These are phyloP conservation scores for Tricladium varicosporioides DNA, from an alignment of 2,329 filamentous ascomycete species.

Conservation along the genomic window DNA sequence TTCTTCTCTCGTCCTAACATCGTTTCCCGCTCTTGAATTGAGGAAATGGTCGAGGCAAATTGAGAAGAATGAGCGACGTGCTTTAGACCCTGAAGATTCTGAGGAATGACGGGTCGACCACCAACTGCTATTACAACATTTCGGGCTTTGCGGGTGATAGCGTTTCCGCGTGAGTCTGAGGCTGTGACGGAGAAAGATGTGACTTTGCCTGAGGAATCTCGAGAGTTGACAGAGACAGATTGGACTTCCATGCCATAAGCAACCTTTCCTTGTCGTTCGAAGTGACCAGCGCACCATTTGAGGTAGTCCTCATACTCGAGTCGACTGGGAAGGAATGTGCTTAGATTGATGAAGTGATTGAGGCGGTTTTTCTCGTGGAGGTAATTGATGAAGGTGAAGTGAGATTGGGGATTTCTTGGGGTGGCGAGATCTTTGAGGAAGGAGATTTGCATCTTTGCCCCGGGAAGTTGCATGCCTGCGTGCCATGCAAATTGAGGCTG, in stretches of 20 bases:
- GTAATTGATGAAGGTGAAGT: slow-evolving; percentile 97
- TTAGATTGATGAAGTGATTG: slow-evolving; percentile 85
- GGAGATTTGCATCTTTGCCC: slow-evolving; percentile 95
- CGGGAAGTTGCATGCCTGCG: slow-evolving; percentile 89
- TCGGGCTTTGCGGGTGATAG: slow-evolving; percentile 40
- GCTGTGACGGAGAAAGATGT: slow-evolving; percentile 32
- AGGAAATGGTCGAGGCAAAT: slow-evolving; percentile 65
- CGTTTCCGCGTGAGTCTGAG: slow-evolving; percentile 36
- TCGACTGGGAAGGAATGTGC: slow-evolving; percentile 82
- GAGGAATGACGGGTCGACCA: slow-evolving; percentile 68
- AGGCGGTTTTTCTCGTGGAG: slow-evolving; percentile 78
- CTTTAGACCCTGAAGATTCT: slow-evolving; percentile 65
- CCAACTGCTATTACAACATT: slow-evolving; percentile 64
- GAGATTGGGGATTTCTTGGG: slow-evolving; percentile 79
- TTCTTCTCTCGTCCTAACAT: slow-evolving; percentile 10
- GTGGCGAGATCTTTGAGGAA: slow-evolving; percentile 96
- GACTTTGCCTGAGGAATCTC: slow-evolving; percentile 27
- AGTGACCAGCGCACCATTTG: slow-evolving; percentile 83
- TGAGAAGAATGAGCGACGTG: slow-evolving; percentile 85
- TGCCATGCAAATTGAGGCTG: slow-evolving; percentile 87
- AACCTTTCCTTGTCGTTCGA: slow-evolving; percentile 54
- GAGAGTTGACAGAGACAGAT: slow-evolving; percentile 33
- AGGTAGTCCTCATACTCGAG: slow-evolving; percentile 95
- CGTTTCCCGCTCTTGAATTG: slow-evolving; percentile 44
- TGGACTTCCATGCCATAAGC: slow-evolving; percentile 80